Base-by-base conservation (phyloP, 805 yeast genomes). In the Zygotorulaspora sp. region DNA sequence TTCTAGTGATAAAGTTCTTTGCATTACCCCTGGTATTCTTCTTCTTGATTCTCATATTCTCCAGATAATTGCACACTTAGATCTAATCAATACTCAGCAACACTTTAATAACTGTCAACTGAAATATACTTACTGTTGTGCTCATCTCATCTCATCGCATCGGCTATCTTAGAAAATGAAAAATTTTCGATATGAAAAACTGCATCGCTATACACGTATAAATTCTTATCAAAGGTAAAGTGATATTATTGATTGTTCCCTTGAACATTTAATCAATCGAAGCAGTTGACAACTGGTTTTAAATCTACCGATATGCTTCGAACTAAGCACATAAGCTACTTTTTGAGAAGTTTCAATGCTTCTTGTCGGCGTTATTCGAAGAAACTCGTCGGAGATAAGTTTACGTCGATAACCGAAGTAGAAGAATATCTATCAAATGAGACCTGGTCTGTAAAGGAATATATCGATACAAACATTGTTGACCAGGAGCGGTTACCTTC, bases 21-120 rank as follows among this genome's bases (percentile, higher is more conserved):
- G 96, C 96, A 53, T 85, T 86, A 64, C 97, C 97, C 37, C 80
- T 65, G 45, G 82, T 72, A 52, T 88, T 86, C 69, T 74, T 88
- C 80, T 80, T 87, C 73, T 82, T 83, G 50, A 86, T 79, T 67
- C 75, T 75, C 65, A 74, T 80, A 32, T n/a, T n/a, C n/a, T n/a
- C n/a, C n/a, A n/a, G n/a, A n/a, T n/a, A n/a, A n/a, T n/a, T n/a
- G n/a, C n/a, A n/a, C n/a, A n/a, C n/a, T n/a, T n/a, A n/a, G n/a
- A n/a, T n/a, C n/a, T n/a, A n/a, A n/a, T n/a, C n/a, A n/a, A n/a
- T n/a, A n/a, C n/a, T n/a, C n/a, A n/a, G n/a, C n/a, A n/a, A n/a
- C n/a, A n/a, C n/a, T n/a, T n/a, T n/a, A n/a, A n/a, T n/a, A n/a
- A n/a, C n/a, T n/a, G n/a, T n/a, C n/a, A n/a, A n/a, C n/a, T n/a